These are phyloP conservation scores for Neolecta irregularis DNA, from an alignment of 1,139 yeast genomes.

Conservation along the genomic window DNA sequence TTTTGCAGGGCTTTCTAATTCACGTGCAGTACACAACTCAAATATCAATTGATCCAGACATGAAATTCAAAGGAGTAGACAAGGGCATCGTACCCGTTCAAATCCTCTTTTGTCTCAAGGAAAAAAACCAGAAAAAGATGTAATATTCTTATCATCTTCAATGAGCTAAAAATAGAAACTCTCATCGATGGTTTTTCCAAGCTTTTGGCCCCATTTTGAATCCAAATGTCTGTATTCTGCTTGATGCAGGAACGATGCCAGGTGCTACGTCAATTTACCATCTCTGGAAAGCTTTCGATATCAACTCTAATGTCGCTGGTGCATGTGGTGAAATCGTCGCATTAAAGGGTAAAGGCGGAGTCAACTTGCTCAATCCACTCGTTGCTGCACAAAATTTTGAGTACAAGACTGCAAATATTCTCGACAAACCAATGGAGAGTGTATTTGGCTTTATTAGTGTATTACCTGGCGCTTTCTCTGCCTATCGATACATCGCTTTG, in stretches of 20 bases:
- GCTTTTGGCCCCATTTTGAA: slow-evolving; percentile 57
- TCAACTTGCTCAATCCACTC: slow-evolving; percentile 48
- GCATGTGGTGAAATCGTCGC: slow-evolving; percentile 78
- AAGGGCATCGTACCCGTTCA: slow-evolving; percentile 55
- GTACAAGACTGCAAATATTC: slow-evolving; percentile 64
- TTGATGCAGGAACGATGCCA: slow-evolving; percentile 74
- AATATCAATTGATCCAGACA: slow-evolving; percentile 53
- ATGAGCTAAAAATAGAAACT: no score
- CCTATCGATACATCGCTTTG: slow-evolving; percentile 58
- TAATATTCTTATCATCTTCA: no score
- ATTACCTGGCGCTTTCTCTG: slow-evolving; percentile 78
- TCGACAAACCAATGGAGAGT: slow-evolving; percentile 73
- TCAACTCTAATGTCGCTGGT: slow-evolving; percentile 61
- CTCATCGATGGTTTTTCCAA: slow-evolving; percentile 76
- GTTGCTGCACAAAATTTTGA: slow-evolving; percentile 80
- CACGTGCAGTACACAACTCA: slow-evolving; percentile 65
- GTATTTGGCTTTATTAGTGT: slow-evolving; percentile 72
- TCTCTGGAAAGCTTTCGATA: slow-evolving; percentile 57
- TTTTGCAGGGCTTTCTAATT: no score
- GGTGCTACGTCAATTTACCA: slow-evolving; percentile 56
- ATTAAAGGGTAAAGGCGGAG: slow-evolving; percentile 42
- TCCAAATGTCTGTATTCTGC: slow-evolving; percentile 54
- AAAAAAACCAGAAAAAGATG: slow-evolving; percentile 57
- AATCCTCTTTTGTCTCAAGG: slow-evolving; percentile 61
- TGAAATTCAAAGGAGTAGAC: slow-evolving; percentile 37